Base-by-base conservation (phyloP, 1,139 yeast genomes). In the Pichia inconspicua region DNA sequence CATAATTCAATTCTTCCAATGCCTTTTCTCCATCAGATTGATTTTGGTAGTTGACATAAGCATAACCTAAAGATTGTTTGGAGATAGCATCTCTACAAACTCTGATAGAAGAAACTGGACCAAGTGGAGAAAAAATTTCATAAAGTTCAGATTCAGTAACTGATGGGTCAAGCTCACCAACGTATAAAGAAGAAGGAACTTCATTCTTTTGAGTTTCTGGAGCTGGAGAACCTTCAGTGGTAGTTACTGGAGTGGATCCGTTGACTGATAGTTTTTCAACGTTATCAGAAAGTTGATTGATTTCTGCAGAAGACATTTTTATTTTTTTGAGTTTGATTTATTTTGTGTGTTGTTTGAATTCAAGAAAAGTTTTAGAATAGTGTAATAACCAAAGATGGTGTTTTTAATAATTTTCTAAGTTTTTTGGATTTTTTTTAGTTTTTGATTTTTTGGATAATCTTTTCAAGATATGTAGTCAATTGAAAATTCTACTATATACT, bases 31-130 rank as follows among this genome's bases (percentile, higher is more conserved):
- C 98, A 67, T 94, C 97, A 57, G 78, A 85, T 59, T 79, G 72
- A 70, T 84, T 82, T 77, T 85, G 92, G 83, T 75, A 92, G 84
- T 92, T 92, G 65, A 94, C 97, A 74, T 92, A 92, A 65, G 97
- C 98, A 71, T 92, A 94, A 66, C 99, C 97, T 62, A 92, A 82
- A 55, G 97, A 90, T 67, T 90, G 89, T 77, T 92, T 88, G 69
- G 97, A 82, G 60, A 92, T 87, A 58, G 97, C 96, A 69, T 92
- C 97, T 75, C 99, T 92, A 77, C 99, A 92, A 58, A 92, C 97
- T 75, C 97, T 89, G 70, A 92, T 90, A 55, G 97, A 87, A 40
- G 97, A 82, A 55, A 92, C 97, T 66, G 89, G 92, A 59, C 98
- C 98, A 63, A 92, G 78, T 65, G 89, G 92, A 60, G 95, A 86